Evolutionary conservation across 148 eudicot species (phyloP).

Genomic region (Suaeda aralocaspica): DNA sequence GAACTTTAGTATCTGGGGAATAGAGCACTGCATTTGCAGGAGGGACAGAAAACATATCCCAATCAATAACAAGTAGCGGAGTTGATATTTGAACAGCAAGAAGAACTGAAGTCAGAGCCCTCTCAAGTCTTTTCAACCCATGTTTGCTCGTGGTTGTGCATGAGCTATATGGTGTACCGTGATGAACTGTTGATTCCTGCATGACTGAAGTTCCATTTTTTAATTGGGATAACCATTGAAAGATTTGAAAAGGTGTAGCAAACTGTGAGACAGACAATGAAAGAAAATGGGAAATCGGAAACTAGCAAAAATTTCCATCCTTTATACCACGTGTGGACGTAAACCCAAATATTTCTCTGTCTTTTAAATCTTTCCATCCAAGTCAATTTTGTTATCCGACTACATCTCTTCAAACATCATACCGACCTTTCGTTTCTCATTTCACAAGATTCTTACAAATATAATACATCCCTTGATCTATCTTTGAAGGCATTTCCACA

Average conservation of each 20-base stretch:
- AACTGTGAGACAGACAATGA: neutral
- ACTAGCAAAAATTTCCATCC: neutral
- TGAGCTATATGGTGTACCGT: slow-evolving; percentile 16
- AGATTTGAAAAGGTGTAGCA: neutral
- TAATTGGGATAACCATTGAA: slow-evolving; percentile 21
- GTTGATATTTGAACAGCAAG: slow-evolving; percentile 49
- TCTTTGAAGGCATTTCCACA: too few relatives aligned
- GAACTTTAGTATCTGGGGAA: slow-evolving; percentile 96
- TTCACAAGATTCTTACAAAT: too few relatives aligned
- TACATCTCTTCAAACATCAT: too few relatives aligned
- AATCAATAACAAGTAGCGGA: slow-evolving; percentile 45
- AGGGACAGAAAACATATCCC: slow-evolving; percentile 40
- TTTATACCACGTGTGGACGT: too few relatives aligned
- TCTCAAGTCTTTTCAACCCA: slow-evolving; percentile 44
- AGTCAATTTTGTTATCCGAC: too few relatives aligned
- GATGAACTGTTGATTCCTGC: slow-evolving; percentile 57
- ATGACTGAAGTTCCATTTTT: slow-evolving; percentile 41
- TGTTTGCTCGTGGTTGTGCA: slow-evolving; percentile 26
- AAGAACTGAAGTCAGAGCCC: slow-evolving; percentile 39
- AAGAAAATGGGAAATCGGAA: neutral
- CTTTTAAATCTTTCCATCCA: too few relatives aligned
- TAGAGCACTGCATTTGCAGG: slow-evolving; percentile 79
- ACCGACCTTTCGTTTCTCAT: too few relatives aligned
- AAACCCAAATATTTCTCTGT: too few relatives aligned
- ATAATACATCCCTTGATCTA: too few relatives aligned